These are phyloP conservation scores for Eleusine coracana DNA, from an alignment of 176 grass and related monocot species.

Conservation along the genomic window DNA sequence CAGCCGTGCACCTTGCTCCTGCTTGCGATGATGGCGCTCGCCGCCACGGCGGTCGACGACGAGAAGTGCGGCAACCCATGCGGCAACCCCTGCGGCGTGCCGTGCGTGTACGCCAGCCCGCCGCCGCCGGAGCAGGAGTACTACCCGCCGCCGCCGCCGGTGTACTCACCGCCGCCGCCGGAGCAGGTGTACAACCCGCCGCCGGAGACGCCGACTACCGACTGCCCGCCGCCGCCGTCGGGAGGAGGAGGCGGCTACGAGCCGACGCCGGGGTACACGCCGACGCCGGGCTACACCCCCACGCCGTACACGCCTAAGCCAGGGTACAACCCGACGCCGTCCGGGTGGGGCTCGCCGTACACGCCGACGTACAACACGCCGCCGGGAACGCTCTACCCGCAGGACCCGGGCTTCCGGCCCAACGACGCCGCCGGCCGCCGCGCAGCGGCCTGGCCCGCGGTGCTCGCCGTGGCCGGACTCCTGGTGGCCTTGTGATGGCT, in stretches of 20 bases:
- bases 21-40: neutral
- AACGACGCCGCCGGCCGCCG: conserved; percentile 16
- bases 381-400: conserved; percentile 65
- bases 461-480: neutral
- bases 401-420: conserved; percentile 61
- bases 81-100: conserved; percentile 40
- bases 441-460: neutral
- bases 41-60: conserved; percentile 4
- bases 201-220: neutral
- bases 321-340: conserved; percentile 41
- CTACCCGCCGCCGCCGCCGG: conserved; percentile 42
- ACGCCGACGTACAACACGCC: conserved; percentile 55
- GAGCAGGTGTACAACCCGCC: conserved; percentile 21
- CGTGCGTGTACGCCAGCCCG: conserved; percentile 65
- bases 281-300: neutral
- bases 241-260: conserved; percentile 32
- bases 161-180: conserved; percentile 46
- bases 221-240: conserved; percentile 58
- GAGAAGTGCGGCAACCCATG: conserved; percentile 64
- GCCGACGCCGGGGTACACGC: conserved; percentile 37
- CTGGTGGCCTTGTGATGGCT: conserved; percentile 45
- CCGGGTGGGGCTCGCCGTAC: conserved; percentile 55
- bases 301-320: conserved; percentile 34
- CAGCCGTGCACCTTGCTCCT: neutral
- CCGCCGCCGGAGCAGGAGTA: conserved; percentile 46